Evolutionary conservation across 345 rosid genomes (phyloP).

Genomic region (Clausena lansium): DNA sequence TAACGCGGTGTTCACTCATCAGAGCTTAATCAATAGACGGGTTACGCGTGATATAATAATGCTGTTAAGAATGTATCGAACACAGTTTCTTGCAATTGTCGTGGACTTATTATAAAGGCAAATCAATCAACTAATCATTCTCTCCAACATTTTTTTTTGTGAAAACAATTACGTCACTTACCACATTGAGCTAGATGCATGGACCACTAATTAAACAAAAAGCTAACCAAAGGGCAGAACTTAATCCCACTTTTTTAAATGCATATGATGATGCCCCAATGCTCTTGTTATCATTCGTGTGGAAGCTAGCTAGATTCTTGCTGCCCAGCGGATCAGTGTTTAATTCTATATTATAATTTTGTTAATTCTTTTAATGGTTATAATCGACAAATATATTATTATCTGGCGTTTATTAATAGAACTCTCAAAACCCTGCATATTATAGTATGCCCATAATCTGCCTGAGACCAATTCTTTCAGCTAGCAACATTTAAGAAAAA

Average conservation of each 20-base stretch:
- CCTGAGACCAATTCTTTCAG: too few relatives aligned
- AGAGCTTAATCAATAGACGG: neutral
- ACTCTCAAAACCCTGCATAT: too few relatives aligned
- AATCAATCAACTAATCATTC: constrained; percentile 24
- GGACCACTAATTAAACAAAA: neutral
- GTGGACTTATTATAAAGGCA: neutral
- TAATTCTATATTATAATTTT: neutral
- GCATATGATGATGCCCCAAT: too few relatives aligned
- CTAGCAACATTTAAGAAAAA: too few relatives aligned
- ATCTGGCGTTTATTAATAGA: too few relatives aligned
- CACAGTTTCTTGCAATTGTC: neutral
- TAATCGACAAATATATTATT: too few relatives aligned
- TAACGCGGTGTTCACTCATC: neutral
- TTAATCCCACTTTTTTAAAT: neutral
- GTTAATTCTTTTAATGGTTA: neutral
- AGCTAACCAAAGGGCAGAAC: neutral
- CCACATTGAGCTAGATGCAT: neutral
- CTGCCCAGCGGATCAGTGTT: neutral
- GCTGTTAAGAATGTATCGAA: neutral
- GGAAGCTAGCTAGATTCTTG: constrained; percentile 17
- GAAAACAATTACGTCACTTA: constrained; percentile 1
- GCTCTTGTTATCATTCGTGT: neutral
- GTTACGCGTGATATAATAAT: too few relatives aligned
- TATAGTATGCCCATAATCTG: too few relatives aligned
- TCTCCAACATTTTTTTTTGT: neutral